Percentiles rank a stretch among this genome's conserved stretches.
Evolutionary conservation across 73 alveolate genomes (phyloP).

Genomic region (Paramecium sonneborni): DNA sequence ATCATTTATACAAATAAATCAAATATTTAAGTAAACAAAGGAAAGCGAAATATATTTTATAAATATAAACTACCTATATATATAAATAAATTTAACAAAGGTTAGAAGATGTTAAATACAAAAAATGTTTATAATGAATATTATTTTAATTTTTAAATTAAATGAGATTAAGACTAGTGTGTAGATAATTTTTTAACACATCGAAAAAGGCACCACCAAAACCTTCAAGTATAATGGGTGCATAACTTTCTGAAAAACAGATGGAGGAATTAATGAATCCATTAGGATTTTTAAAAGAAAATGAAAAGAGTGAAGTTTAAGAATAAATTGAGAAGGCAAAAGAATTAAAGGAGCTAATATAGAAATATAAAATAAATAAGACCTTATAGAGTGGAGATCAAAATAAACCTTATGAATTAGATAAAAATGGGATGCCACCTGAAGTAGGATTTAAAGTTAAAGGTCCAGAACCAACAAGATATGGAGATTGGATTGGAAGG

Average conservation of each 20-base stretch:
- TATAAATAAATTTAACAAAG: neutral
- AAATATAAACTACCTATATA: too few relatives aligned
- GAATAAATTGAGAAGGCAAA: constrained; percentile 11
- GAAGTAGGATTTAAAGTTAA: constrained; percentile 84
- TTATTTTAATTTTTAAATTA: neutral
- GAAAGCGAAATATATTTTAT: too few relatives aligned
- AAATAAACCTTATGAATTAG: constrained; percentile 14
- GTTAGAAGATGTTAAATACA: neutral
- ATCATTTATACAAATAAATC: too few relatives aligned
- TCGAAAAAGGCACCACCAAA: neutral
- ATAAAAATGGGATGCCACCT: constrained; percentile 69
- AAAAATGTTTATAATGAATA: neutral
- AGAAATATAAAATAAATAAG: neutral
- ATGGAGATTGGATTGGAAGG: constrained; percentile 90
- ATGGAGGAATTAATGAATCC: constrained; percentile 48
- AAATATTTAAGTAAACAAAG: too few relatives aligned
- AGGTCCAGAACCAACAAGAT: constrained; percentile 94
- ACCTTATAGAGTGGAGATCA: neutral
- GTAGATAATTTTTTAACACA: neutral
- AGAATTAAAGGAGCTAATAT: constrained; percentile 18
- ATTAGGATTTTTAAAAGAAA: constrained; percentile 7
- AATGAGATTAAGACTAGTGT: neutral
- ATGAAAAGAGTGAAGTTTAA: neutral
- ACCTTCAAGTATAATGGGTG: constrained; percentile 25
- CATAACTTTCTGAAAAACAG: neutral